phyloP scores from a whole-genome alignment of 306 rosid species.

The cucumber (Cucumis sativus) region DNA sequence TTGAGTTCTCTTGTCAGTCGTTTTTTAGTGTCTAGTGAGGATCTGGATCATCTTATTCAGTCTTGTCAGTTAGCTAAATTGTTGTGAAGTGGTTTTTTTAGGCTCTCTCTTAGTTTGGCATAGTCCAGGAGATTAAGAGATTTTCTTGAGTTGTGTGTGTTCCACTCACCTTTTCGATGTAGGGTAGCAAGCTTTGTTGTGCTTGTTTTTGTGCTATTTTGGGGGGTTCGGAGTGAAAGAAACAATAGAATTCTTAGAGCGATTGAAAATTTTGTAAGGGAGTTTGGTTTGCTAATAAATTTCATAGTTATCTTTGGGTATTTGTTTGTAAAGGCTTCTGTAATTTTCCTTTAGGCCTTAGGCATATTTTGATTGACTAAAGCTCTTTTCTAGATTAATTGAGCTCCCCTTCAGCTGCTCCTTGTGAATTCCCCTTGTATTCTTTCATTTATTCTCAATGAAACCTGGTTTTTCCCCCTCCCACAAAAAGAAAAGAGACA shows the following conservation, averaged over 20 bases:
- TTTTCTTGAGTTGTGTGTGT: not conserved
- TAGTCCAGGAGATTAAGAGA: not conserved
- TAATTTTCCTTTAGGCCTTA: not conserved
- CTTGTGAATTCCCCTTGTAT: no score
- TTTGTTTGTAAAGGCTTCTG: not conserved
- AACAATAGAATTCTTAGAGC: not conserved
- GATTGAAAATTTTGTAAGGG: not conserved
- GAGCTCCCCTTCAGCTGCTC: no score
- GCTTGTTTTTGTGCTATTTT: not conserved
- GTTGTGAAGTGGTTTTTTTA: not conserved
- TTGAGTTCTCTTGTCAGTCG: no score
- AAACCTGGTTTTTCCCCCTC: no score
- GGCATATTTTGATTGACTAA: not conserved
- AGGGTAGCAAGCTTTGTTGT: not conserved
- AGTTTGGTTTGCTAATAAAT: not conserved
- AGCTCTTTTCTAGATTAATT: no score
- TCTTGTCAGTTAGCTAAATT: not conserved
- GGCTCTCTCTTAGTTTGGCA: not conserved
- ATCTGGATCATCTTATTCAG: not conserved
- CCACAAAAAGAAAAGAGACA: no score
- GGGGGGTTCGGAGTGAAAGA: not conserved
- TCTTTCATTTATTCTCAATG: no score
- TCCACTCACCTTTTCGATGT: not conserved
- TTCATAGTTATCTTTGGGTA: not conserved
- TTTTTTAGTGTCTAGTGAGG: not conserved